Evolutionary conservation across 2,329 filamentous ascomycete species (phyloP), one percentile per base, ranked within the genome.

Genomic region (Hypocrella siamensis): DNA sequence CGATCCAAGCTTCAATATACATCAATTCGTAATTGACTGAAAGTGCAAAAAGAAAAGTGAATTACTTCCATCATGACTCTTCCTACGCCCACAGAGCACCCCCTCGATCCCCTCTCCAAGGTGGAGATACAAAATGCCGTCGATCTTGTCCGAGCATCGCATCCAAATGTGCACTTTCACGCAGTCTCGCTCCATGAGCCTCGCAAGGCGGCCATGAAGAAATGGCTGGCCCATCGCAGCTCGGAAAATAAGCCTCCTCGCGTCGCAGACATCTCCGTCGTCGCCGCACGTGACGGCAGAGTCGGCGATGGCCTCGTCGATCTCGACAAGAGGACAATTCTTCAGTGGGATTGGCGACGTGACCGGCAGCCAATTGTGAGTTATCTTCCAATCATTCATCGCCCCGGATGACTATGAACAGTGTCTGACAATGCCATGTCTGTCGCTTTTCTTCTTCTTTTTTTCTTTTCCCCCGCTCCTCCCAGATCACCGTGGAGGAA

Each of bases 401-500:
- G n/a, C n/a, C n/a, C n/a, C n/a, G n/a, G n/a, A n/a, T n/a, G n/a
- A n/a, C n/a, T n/a, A n/a, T n/a, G n/a, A n/a, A n/a, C n/a, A n/a
- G n/a, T n/a, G n/a, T n/a, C n/a, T n/a, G n/a, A n/a, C n/a, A n/a
- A n/a, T n/a, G n/a, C n/a, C n/a, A n/a, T n/a, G n/a, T n/a, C n/a
- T n/a, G n/a, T n/a, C n/a, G n/a, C n/a, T n/a, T 24, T 9, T 24
- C 21, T 9, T 3, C 21, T 17, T n/a, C 18, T 19, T 30, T 15
- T 19, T 30, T 4, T 11, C 28, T 30, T 3, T 11, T 4, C 11
- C 28, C 8, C 11, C 10, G 17, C 26, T 18, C 4, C 19, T 8
- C 32, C 11, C 31, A 77, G 70, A 88, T 92, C 47, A 90, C 82
- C 0, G 84, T 90, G 77, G 83, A 92, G 48, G 84, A 92, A 50